These are phyloP conservation scores for Aspergillus glaucus DNA, from an alignment of 2,329 filamentous ascomycete species.

Conservation along the genomic window DNA sequence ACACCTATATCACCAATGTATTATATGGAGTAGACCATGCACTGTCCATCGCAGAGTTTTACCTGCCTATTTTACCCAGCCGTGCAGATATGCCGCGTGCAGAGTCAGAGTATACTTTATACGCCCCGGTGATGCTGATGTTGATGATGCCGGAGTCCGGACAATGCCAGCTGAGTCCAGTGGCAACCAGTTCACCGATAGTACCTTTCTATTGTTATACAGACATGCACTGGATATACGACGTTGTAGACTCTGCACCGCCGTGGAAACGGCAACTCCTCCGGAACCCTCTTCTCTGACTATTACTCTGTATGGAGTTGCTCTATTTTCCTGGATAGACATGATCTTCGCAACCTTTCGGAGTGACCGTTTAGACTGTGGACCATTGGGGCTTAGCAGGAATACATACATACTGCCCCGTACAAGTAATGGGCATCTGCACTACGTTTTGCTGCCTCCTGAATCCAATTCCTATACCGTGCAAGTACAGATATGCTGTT, in stretches of 20 bases:
- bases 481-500: no score
- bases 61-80: background rate
- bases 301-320: background rate
- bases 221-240: no score
- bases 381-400: background rate
- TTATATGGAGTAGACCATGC: no score
- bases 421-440: background rate
- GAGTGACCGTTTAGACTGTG: background rate
- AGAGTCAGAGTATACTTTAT: background rate
- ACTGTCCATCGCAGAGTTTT: no score
- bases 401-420: background rate
- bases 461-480: background rate
- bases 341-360: background rate
- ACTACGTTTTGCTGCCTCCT: background rate
- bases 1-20: no score
- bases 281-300: background rate
- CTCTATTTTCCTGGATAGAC: background rate
- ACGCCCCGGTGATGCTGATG: background rate
- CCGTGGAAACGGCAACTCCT: background rate
- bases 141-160: no score
- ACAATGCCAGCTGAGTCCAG: no score
- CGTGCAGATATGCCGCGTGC: background rate
- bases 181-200: no score
- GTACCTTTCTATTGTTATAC: no score
- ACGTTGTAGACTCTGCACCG: no score